Conservation (phyloP, 306 rosid genomes). For the Lithocarpus polystachyus region DNA sequence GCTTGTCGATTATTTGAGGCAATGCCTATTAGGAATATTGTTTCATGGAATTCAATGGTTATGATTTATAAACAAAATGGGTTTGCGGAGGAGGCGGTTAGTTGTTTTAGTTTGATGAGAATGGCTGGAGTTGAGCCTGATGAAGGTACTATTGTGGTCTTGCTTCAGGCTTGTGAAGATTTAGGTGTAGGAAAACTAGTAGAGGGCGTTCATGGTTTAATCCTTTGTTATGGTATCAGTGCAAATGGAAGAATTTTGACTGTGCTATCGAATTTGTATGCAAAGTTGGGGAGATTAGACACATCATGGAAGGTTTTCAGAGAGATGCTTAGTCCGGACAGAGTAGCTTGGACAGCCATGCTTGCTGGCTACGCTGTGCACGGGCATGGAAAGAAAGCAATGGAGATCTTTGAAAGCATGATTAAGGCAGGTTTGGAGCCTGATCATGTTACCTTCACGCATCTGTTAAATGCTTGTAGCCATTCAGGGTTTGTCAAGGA, state of each 20-base stretch:
- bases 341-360: slow-evolving; percentile 82
- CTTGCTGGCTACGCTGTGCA: slow-evolving; percentile 65
- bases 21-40: slow-evolving; percentile 38
- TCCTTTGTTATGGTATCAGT: slow-evolving; percentile 40
- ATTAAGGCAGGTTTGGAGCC: slow-evolving; percentile 49
- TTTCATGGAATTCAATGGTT: slow-evolving; percentile 73
- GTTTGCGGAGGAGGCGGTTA: slow-evolving; percentile 36
- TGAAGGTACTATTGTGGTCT: slow-evolving; percentile 55
- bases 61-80: slow-evolving; percentile 44
- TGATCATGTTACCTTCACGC: slow-evolving; percentile 81
- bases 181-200: slow-evolving; percentile 44
- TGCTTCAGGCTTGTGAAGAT: slow-evolving; percentile 62
- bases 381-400: slow-evolving; percentile 60
- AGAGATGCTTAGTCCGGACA: slow-evolving; percentile 54
- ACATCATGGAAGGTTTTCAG: slow-evolving; percentile 46
- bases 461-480: slow-evolving; percentile 77
- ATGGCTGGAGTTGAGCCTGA: slow-evolving; percentile 45
- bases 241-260: slow-evolving; percentile 45
- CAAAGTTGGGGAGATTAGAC: slow-evolving; percentile 64
- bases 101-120: slow-evolving; percentile 53
- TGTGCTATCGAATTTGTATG: slow-evolving; percentile 51
- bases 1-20: slow-evolving; percentile 52
- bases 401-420: slow-evolving; percentile 49
- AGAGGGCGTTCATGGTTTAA: slow-evolving; percentile 55
- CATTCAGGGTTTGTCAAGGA: slow-evolving; percentile 73